Base-by-base conservation (phyloP, 768 basidiomycete genomes). In the Agaricus bisporus region DNA sequence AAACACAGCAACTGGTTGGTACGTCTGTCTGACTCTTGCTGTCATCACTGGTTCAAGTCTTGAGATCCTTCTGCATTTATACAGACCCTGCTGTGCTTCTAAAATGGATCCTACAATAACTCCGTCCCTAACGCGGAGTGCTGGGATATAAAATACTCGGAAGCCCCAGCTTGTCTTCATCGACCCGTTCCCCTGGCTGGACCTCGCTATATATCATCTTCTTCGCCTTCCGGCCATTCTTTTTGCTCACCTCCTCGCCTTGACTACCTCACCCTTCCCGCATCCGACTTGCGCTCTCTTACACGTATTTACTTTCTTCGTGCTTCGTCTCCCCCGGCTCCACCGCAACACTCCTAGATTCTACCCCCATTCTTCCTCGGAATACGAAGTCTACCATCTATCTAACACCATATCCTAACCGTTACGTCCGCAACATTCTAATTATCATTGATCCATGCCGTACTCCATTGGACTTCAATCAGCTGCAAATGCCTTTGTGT, bases 401-500 rank as follows among this genome's bases (percentile, higher is more conserved):
- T 72, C 56, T 63, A 71, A 57, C 63, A 66, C 55, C 55, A 32
- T 65, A 22, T 22, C 4, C 4, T 22, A 22, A 32, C 32, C 32
- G 32, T 51, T 61, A 69, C 60, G 4, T 20, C 17, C 20, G 10
- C 59, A 70, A 56, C 61, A 69, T 60, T 49, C 42, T 35, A 32
- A 32, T 32, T 32, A 32, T 32, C 32, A 11, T 11, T 12, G 20
- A 25, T 59, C 54, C 52, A 79, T 80, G 77, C 78, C 78, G 61
- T 79, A 77, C 67, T 66, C 69, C 60, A 64, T 77, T 49, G 79
- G 78, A 48, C 67, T 80, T 41, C 72, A 78, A 58, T 66, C 76
- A 63, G 78, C 76, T 41, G 70, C 73, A 47, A 65, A 66, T 51
- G 76, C 77, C 41, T 75, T 80, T 60, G 71, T 77, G 60, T 75